These are phyloP conservation scores for Dendrostoma leiphaemia DNA, from an alignment of 2,329 filamentous ascomycete species.

Conservation along the genomic window DNA sequence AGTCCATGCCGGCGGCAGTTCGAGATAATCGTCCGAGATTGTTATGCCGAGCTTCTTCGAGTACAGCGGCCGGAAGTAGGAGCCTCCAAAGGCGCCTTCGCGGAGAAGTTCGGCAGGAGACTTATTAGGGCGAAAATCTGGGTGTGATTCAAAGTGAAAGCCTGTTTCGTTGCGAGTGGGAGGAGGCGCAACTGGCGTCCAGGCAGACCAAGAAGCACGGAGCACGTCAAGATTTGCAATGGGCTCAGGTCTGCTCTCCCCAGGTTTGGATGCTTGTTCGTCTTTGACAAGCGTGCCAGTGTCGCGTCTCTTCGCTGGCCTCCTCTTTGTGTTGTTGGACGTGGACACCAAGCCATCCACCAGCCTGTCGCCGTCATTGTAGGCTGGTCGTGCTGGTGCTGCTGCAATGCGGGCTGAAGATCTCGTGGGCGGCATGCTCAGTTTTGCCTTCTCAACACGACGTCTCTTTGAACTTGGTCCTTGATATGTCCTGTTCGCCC, in stretches of 20 bases:
- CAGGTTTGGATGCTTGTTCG: not conserved
- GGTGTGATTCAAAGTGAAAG: slow-evolving; percentile 44
- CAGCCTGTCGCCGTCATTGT: slow-evolving; percentile 29
- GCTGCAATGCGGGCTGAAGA: slow-evolving; percentile 47
- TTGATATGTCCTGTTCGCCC: not conserved
- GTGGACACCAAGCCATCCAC: not conserved
- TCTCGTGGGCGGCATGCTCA: slow-evolving; percentile 33
- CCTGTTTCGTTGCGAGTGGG: slow-evolving; percentile 41
- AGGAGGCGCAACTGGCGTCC: slow-evolving; percentile 35
- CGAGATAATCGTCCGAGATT: slow-evolving; percentile 44
- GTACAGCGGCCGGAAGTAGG: slow-evolving; percentile 47
- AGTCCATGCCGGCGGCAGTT: slow-evolving; percentile 44
- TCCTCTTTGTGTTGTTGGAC: not conserved
- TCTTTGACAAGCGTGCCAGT: not conserved
- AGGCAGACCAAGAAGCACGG: slow-evolving; percentile 39
- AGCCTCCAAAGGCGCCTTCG: slow-evolving; percentile 51
- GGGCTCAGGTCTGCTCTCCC: not conserved
- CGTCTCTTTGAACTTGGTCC: not conserved
- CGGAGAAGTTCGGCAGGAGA: slow-evolving; percentile 49
- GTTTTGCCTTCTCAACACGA: not conserved
- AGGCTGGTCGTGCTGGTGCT: slow-evolving; percentile 29
- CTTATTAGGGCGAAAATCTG: slow-evolving; percentile 50
- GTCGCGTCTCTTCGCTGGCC: too few species aligned
- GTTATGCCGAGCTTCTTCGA: slow-evolving; percentile 40
- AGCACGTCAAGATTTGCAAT: slow-evolving; percentile 21